These are phyloP conservation scores for Hamamelis virginiana DNA, from an alignment of 164 flowering plant species.

Conservation along the genomic window DNA sequence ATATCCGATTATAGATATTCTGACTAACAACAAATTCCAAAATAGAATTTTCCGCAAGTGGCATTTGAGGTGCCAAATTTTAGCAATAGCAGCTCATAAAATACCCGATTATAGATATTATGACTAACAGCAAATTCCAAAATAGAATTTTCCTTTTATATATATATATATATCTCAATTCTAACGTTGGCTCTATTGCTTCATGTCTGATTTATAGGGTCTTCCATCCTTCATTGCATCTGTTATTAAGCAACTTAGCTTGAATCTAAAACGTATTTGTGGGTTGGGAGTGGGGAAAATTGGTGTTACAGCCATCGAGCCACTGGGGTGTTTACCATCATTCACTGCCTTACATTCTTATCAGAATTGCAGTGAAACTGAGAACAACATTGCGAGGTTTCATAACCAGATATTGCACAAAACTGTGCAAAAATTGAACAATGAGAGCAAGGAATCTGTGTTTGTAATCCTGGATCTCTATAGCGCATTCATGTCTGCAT, in stretches of 20 bases:
- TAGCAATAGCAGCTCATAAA: no score
- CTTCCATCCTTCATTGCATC: constrained; percentile 15
- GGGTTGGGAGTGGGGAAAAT: constrained; percentile 37
- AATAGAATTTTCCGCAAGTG: no score
- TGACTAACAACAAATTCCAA: no score
- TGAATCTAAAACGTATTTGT: constrained; percentile 29
- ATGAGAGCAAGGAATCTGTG: background rate
- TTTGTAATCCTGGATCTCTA: constrained; percentile 33
- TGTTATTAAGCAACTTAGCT: constrained; percentile 23
- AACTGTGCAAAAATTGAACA: constrained; percentile 22
- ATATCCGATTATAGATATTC: no score
- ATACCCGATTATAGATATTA: no score
- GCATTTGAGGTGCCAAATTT: no score
- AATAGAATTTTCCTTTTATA: no score
- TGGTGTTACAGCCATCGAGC: constrained; percentile 34
- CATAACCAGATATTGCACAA: constrained; percentile 36
- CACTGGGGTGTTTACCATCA: constrained; percentile 43
- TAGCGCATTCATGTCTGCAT: constrained; percentile 28
- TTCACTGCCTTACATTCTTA: constrained; percentile 19
- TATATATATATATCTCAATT: no score
- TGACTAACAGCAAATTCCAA: no score
- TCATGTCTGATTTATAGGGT: constrained; percentile 6
- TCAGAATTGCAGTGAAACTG: constrained; percentile 25
- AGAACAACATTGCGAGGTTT: constrained; percentile 13
- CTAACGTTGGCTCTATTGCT: background rate